phyloP scores from a whole-genome alignment of 169 alveolate species.

The Plasmodium ovale region DNA sequence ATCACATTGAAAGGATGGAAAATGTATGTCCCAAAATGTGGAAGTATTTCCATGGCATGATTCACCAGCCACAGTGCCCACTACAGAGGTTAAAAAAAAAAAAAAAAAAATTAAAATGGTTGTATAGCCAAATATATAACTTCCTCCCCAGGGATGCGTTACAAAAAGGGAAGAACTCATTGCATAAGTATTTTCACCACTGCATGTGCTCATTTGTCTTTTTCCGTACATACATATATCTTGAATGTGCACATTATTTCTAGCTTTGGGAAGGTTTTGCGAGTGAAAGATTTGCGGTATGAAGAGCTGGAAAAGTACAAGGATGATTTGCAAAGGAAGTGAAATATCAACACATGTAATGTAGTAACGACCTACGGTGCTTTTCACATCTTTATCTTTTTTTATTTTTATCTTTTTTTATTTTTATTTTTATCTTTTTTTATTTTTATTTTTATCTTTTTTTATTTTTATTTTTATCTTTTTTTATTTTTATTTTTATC shows the following conservation, averaged over 20 bases:
- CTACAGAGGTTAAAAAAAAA: slow-evolving; percentile 47
- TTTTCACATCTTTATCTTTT: too few relatives aligned
- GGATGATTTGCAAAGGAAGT: slow-evolving; percentile 44
- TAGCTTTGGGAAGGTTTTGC: slow-evolving; percentile 46
- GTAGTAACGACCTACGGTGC: neutral
- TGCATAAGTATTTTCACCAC: too few relatives aligned
- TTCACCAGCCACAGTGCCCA: slow-evolving; percentile 69
- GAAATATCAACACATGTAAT: neutral
- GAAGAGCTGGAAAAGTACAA: slow-evolving; percentile 57
- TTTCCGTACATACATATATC: neutral
- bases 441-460: too few relatives aligned
- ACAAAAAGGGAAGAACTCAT: too few relatives aligned
- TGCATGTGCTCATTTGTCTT: neutral
- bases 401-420: too few relatives aligned
- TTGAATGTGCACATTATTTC: neutral
- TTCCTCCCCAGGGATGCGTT: too few relatives aligned
- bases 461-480: too few relatives aligned
- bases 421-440: too few relatives aligned
- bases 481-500: too few relatives aligned
- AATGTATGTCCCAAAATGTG: slow-evolving; percentile 60
- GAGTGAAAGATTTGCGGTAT: slow-evolving; percentile 48
- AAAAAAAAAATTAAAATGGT: too few relatives aligned
- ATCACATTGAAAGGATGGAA: slow-evolving; percentile 63
- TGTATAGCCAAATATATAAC: too few relatives aligned
- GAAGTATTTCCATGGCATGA: slow-evolving; percentile 64